phyloP scores from a whole-genome alignment of 2,329 filamentous ascomycete species.

The Cercospora sesami region DNA sequence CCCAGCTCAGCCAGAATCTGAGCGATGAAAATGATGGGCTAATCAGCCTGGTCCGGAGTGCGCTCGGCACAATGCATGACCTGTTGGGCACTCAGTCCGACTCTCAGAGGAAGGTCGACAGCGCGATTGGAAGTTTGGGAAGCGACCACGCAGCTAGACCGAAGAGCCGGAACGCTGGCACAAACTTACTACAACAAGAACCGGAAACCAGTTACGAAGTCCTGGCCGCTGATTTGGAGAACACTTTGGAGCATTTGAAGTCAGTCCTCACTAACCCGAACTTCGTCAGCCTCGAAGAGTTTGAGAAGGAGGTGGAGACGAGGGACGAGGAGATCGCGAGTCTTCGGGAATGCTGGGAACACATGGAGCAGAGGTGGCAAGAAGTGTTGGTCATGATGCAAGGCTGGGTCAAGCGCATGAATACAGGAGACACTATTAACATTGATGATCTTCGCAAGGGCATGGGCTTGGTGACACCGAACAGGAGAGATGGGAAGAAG shows the following conservation, averaged over 20 bases:
- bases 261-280: constrained; percentile 89
- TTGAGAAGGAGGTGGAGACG: constrained; percentile 87
- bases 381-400: constrained; percentile 91
- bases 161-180: constrained; percentile 23
- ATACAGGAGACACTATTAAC: constrained; percentile 68
- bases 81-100: constrained; percentile 55
- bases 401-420: constrained; percentile 83
- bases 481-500: constrained; percentile 26
- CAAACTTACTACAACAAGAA: constrained; percentile 44
- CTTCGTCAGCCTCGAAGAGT: constrained; percentile 92
- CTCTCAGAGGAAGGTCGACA: constrained; percentile 34
- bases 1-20: constrained; percentile 75
- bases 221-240: constrained; percentile 71
- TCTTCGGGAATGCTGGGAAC: constrained; percentile 82
- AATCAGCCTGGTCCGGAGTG: constrained; percentile 68
- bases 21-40: constrained; percentile 91
- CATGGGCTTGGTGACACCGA: constrained; percentile 51
- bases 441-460: constrained; percentile 63
- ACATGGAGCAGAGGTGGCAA: constrained; percentile 87
- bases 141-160: constrained; percentile 27
- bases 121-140: constrained; percentile 36
- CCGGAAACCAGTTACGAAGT: constrained; percentile 65
- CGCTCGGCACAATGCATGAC: constrained; percentile 69
- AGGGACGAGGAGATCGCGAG: constrained; percentile 86
- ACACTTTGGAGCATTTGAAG: constrained; percentile 76